phyloP scores from a whole-genome alignment of 2,329 filamentous ascomycete species.

The Fusarium aywerte region DNA sequence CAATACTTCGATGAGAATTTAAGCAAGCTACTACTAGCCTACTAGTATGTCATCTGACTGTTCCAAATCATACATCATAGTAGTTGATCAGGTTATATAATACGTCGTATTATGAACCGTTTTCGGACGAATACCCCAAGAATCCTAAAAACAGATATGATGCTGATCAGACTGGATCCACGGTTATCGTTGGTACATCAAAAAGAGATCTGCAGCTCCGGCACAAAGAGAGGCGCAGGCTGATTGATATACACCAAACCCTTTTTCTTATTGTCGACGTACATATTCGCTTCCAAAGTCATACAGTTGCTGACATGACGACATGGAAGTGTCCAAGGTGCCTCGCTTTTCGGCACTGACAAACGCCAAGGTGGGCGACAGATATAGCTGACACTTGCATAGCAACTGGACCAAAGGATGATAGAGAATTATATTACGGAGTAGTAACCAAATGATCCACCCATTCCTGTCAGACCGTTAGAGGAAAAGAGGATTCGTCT shows the following conservation, averaged over 20 bases:
- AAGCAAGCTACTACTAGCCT: background rate
- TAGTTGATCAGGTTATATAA: constrained; percentile 48
- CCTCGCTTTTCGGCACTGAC: constrained; percentile 23
- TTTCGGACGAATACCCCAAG: constrained; percentile 63
- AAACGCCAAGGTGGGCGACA: background rate
- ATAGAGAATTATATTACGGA: background rate
- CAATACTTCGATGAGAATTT: background rate
- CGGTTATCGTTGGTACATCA: constrained; percentile 69
- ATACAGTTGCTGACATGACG: constrained; percentile 25
- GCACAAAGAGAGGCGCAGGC: constrained; percentile 45
- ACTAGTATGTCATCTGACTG: constrained; percentile 64
- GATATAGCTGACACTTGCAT: constrained; percentile 2
- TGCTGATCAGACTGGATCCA: constrained; percentile 66
- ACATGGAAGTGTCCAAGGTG: background rate
- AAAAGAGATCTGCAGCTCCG: constrained; percentile 69
- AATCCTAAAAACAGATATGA: constrained; percentile 64
- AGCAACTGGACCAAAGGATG: background rate
- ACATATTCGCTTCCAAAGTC: constrained; percentile 22
- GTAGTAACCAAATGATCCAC: background rate
- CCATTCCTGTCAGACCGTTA: background rate
- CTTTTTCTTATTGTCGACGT: constrained; percentile 38
- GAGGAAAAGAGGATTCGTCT: background rate
- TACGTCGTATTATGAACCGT: constrained; percentile 74
- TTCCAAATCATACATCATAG: background rate
- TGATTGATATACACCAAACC: constrained; percentile 25